Base-by-base conservation (phyloP, 345 rosid genomes). In the Firmiana major region DNA sequence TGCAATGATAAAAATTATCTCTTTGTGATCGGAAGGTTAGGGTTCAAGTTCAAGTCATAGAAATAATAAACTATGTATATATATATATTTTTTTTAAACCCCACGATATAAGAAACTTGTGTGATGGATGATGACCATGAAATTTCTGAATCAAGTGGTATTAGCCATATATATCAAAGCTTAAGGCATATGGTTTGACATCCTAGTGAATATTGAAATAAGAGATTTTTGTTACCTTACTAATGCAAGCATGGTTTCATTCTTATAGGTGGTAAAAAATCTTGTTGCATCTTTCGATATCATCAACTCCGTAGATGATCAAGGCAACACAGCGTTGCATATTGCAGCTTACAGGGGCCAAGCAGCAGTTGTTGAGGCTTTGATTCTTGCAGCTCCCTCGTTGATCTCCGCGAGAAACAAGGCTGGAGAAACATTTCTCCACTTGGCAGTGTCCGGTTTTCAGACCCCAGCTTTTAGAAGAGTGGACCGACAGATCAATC, bases 371-470 rank as follows among this genome's bases (percentile, higher is more conserved):
- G 91, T 88, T 43, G 88, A 89, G 42, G 89, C 89, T 75, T 82
- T 94, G 72, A 75, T 90, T 64, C 68, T 62, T 0, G 87, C 83
- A 6, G 88, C 90, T 75, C 97, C 95, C 5, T 81, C 85, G 10
- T 46, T 93, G 83, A 73, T 85, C 82, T 79, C 87, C 3, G 73
- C 75, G 6, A 86, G 43, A 68, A 91, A 93, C 91, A 80, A 85
- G 59, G 89, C 84, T 45, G 98, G 98, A 11, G 97, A 89, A 71
- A 94, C 92, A 54, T 90, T 91, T 84, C 97, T 93, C 78, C 97
- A 94, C 63, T 79, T 82, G 24, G 91, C 91, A 38, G 87, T 95
- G 49, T 88, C 94, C 0, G 99, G 98, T 58, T 88, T 95, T 87
- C 91, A 85, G 51, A 83, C 86, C 59, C 91, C 93, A 9, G 89